These are phyloP conservation scores for Pseudonitzschia multistriata DNA, from an alignment of 108 stramenopile genomes.

Conservation along the genomic window DNA sequence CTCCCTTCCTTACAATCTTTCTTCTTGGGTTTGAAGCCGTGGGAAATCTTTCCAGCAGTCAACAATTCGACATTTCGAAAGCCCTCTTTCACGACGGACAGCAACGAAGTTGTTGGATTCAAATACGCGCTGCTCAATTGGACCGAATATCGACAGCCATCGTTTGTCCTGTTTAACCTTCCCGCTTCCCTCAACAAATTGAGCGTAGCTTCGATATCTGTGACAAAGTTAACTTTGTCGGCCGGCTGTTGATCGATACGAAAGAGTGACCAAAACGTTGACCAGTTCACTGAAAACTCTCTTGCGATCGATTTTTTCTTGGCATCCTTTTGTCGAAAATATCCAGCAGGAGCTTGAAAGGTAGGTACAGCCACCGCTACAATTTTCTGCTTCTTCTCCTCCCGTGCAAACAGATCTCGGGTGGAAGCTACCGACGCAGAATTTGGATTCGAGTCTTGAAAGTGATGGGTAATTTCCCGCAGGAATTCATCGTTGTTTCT, in stretches of 20 bases:
- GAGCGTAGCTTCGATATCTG: slow-evolving; percentile 35
- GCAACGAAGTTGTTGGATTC: slow-evolving; percentile 57
- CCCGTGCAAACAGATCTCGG: neutral
- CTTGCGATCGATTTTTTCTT: neutral
- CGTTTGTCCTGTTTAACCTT: neutral
- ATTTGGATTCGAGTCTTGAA: neutral
- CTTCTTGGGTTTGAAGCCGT: slow-evolving; percentile 79
- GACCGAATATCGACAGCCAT: slow-evolving; percentile 26
- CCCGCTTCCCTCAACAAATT: slow-evolving; percentile 24
- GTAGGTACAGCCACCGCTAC: slow-evolving; percentile 67
- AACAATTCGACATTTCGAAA: slow-evolving; percentile 49
- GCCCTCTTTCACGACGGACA: slow-evolving; percentile 25
- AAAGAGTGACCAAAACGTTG: slow-evolving; percentile 1
- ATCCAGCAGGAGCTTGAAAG: slow-evolving; percentile 51
- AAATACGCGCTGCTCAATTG: slow-evolving; percentile 81
- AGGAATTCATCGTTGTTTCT: slow-evolving; percentile 27
- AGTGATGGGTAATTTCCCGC: slow-evolving; percentile 15
- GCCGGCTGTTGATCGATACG: neutral
- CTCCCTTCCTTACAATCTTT: slow-evolving; percentile 41
- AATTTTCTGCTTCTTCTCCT: neutral
- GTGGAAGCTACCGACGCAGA: neutral
- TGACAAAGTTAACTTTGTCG: slow-evolving; percentile 3
- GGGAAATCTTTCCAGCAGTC: slow-evolving; percentile 70
- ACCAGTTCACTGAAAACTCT: neutral
- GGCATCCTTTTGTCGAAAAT: slow-evolving; percentile 6